Conservation (phyloP, 768 basidiomycete genomes). For the Lentinula lateritia region DNA sequence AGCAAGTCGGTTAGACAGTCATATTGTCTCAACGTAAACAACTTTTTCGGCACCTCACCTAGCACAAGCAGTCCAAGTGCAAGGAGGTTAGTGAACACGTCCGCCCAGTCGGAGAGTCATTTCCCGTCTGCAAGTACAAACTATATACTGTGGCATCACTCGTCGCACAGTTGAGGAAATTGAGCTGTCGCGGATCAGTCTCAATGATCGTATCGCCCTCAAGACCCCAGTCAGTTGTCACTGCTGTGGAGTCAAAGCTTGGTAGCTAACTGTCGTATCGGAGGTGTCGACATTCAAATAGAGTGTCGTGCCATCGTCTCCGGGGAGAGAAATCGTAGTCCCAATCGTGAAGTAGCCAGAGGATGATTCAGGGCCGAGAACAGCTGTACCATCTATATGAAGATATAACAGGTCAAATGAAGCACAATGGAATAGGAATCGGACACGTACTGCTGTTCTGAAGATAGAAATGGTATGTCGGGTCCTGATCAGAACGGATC, state of each 20-base stretch:
- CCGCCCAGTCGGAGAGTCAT: constrained; percentile 36
- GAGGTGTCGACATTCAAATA: constrained; percentile 42
- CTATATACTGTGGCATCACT: constrained; percentile 34
- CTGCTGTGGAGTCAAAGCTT: constrained; percentile 39
- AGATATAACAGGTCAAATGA: neutral
- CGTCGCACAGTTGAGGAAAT: constrained; percentile 49
- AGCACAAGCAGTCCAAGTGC: constrained; percentile 41
- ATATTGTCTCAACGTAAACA: no score
- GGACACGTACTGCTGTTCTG: constrained; percentile 36
- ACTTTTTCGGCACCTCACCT: neutral
- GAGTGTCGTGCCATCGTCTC: constrained; percentile 28
- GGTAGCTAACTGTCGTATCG: constrained; percentile 39
- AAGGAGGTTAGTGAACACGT: constrained; percentile 34
- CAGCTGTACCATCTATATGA: constrained; percentile 36
- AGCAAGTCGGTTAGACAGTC: no score
- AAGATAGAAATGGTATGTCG: constrained; percentile 54
- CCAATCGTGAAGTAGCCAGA: constrained; percentile 47
- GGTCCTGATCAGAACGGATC: constrained; percentile 46
- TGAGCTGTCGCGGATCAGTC: constrained; percentile 43
- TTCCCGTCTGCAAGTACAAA: constrained; percentile 46
- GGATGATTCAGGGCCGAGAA: constrained; percentile 47
- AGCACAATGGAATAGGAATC: neutral
- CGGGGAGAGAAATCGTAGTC: constrained; percentile 36
- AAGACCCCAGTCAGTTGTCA: constrained; percentile 49
- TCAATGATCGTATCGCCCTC: constrained; percentile 59